Percentiles rank a stretch among this genome's conserved stretches.
These are phyloP conservation scores for Daedaleopsis nitida DNA, from an alignment of 768 basidiomycete species.

Conservation along the genomic window DNA sequence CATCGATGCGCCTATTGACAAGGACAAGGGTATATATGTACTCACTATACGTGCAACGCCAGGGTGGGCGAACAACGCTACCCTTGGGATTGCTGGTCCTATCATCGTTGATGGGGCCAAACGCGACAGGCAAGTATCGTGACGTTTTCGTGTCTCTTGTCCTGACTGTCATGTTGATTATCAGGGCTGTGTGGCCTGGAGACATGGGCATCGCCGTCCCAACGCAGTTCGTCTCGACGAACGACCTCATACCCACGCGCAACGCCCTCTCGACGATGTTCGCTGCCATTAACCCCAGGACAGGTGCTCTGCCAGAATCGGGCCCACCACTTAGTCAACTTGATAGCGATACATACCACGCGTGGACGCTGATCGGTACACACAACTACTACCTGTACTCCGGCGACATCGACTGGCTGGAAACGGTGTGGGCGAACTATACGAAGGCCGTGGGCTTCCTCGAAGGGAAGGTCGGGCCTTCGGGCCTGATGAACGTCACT, in stretches of 20 bases:
- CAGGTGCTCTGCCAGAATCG: slow-evolving; percentile 58
- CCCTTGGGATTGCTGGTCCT: slow-evolving; percentile 55
- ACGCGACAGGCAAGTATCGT: slow-evolving; percentile 47
- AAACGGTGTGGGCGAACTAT: slow-evolving; percentile 54
- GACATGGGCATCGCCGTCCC: slow-evolving; percentile 69
- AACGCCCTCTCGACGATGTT: slow-evolving; percentile 65
- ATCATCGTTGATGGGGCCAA: slow-evolving; percentile 67
- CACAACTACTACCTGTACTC: slow-evolving; percentile 60
- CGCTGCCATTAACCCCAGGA: slow-evolving; percentile 49
- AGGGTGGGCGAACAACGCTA: slow-evolving; percentile 60
- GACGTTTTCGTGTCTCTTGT: background rate
- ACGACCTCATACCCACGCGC: slow-evolving; percentile 55
- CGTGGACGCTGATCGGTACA: slow-evolving; percentile 61
- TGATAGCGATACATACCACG: slow-evolving; percentile 55
- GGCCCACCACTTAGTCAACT: slow-evolving; percentile 47
- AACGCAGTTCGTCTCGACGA: slow-evolving; percentile 61
- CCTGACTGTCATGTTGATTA: background rate
- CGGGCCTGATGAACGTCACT: slow-evolving; percentile 57
- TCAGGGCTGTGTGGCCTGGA: slow-evolving; percentile 60
- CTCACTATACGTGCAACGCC: background rate
- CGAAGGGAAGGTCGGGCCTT: slow-evolving; percentile 50
- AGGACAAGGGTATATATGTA: no score
- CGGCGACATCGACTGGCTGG: slow-evolving; percentile 54
- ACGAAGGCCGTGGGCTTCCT: slow-evolving; percentile 58
- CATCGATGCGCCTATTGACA: background rate